These are phyloP conservation scores for Dorcoceras hygrometricum DNA, from an alignment of 257 asterid genomes.

Conservation along the genomic window DNA sequence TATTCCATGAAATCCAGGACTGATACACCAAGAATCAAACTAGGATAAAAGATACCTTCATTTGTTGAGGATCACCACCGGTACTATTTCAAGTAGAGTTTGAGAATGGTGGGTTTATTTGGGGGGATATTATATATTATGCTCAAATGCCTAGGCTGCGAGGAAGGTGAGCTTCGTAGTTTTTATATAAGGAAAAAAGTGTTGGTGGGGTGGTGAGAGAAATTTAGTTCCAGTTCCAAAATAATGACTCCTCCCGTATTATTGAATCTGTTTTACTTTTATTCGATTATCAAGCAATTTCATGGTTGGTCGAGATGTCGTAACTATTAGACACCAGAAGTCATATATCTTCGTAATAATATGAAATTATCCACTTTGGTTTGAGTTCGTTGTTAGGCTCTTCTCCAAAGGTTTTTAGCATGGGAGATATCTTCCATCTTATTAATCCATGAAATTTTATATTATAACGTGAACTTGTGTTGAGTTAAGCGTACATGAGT, in stretches of 20 bases:
- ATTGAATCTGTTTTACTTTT: background rate
- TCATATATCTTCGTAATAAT: too few species aligned
- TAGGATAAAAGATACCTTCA: conserved; percentile 51
- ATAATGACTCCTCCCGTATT: conserved; percentile 27
- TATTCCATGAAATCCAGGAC: conserved; percentile 13
- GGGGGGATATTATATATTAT: conserved; percentile 10
- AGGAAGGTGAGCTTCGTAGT: conserved; percentile 14
- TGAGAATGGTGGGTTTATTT: conserved; percentile 23
- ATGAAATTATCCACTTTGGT: too few species aligned
- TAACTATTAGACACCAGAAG: too few species aligned
- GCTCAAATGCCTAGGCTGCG: conserved; percentile 36
- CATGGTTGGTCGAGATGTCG: too few species aligned
- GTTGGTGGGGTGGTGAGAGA: conserved; percentile 11
- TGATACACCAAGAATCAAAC: background rate
- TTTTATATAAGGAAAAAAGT: conserved; percentile 31
- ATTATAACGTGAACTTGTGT: too few species aligned
- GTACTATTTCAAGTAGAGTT: conserved; percentile 13
- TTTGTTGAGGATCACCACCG: conserved; percentile 20
- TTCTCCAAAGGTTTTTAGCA: too few species aligned
- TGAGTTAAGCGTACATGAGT: too few species aligned
- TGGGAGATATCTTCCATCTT: too few species aligned
- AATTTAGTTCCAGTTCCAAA: conserved; percentile 53
- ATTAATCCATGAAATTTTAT: too few species aligned
- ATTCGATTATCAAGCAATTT: too few species aligned
- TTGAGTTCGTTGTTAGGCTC: too few species aligned